Conservation (phyloP, 2,329 filamentous ascomycete species). For the Leptographium lundbergii region DNA sequence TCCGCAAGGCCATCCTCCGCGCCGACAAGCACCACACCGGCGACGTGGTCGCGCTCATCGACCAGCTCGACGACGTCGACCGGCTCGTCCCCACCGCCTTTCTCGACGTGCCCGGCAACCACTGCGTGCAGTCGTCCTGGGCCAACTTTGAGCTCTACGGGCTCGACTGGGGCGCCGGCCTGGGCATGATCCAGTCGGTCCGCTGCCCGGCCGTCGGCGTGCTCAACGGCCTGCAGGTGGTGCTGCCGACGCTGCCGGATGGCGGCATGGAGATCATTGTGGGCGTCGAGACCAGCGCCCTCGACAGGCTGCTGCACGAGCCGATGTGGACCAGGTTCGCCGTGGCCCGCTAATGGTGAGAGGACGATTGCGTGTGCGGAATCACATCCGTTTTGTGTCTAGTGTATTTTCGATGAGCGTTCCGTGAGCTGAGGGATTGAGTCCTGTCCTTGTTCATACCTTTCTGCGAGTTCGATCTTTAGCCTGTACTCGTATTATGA, state of each 20-base stretch:
- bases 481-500: too few relatives aligned
- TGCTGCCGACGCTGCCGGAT: background rate
- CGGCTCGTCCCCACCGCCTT: background rate
- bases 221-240: background rate
- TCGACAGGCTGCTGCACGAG: background rate
- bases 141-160: background rate
- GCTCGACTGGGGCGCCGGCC: background rate
- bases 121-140: background rate
- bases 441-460: too few relatives aligned
- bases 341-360: background rate
- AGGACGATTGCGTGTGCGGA: too few relatives aligned
- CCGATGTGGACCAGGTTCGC: background rate
- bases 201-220: background rate
- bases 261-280: background rate
- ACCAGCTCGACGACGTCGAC: background rate
- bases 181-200: background rate
- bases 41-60: background rate
- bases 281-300: background rate
- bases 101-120: background rate
- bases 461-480: too few relatives aligned
- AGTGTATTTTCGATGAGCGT: too few relatives aligned
- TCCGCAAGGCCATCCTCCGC: background rate
- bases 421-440: too few relatives aligned
- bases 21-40: background rate
- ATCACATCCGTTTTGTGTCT: too few relatives aligned